Conservation (phyloP, 768 basidiomycete genomes). For the Pleurotus tuber-regium region DNA sequence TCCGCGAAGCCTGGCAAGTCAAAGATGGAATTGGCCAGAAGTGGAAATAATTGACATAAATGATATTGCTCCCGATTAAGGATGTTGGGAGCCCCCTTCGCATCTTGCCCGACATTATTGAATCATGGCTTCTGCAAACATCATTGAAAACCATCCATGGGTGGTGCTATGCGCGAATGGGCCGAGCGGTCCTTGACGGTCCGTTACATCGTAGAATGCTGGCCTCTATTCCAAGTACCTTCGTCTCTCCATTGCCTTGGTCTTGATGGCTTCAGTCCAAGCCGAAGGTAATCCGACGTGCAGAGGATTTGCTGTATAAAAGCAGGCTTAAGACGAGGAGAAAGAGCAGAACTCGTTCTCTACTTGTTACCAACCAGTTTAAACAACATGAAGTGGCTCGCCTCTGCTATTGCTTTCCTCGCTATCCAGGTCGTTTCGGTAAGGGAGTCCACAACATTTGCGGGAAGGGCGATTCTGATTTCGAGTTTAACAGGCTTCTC, state of each 20-base stretch:
- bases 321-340: background rate
- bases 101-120: too few species aligned
- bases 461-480: too few species aligned
- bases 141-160: background rate
- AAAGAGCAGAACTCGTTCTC: conserved; percentile 6
- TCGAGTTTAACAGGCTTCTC: background rate
- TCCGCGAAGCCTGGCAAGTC: too few species aligned
- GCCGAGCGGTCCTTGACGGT: conserved; percentile 6
- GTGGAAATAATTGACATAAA: too few species aligned
- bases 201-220: background rate
- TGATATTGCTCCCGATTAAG: background rate
- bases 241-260: background rate
- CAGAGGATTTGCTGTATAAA: background rate
- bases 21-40: too few species aligned
- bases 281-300: conserved; percentile 8
- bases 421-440: conserved; percentile 29
- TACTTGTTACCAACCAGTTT: conserved; percentile 6
- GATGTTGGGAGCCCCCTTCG: too few species aligned
- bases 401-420: conserved; percentile 29
- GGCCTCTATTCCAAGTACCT: background rate
- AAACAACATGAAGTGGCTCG: conserved; percentile 31
- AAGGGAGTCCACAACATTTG: too few species aligned
- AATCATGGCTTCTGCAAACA: background rate
- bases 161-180: background rate
- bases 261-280: background rate